phyloP scores from a whole-genome alignment of 176 grass and related monocot genomes.

The Panicum miliaceum region DNA sequence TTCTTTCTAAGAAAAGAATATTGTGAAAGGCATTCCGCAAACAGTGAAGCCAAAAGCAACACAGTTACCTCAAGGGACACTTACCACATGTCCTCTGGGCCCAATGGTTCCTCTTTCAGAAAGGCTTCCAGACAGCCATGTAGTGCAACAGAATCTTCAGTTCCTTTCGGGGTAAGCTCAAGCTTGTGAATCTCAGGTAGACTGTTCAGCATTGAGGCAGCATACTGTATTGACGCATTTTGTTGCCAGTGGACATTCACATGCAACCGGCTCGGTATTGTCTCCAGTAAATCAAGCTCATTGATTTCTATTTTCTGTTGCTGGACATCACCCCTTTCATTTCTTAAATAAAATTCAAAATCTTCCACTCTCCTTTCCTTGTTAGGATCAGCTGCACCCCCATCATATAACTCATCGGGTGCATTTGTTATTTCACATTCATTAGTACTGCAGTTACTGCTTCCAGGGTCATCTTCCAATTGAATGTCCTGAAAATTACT shows the following conservation, averaged over 20 bases:
- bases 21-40: conserved; percentile 14
- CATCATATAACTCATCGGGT: conserved; percentile 18
- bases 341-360: conserved; percentile 76
- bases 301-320: conserved; percentile 68
- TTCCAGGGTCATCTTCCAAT: conserved; percentile 42
- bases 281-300: conserved; percentile 43
- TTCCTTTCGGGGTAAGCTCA: conserved; percentile 64
- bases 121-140: conserved; percentile 89
- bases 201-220: conserved; percentile 52
- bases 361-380: conserved; percentile 4
- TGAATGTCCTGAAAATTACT: conserved; percentile 22
- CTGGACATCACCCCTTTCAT: conserved; percentile 58
- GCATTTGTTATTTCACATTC: conserved; percentile 33
- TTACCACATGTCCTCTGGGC: conserved; percentile 93
- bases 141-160: conserved; percentile 69
- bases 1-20: conserved; percentile 23
- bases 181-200: conserved; percentile 81
- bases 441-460: conserved; percentile 27
- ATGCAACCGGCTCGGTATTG: conserved; percentile 55
- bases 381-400: conserved; percentile 31
- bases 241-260: conserved; percentile 69
- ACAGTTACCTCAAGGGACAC: conserved; percentile 42
- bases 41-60: conserved; percentile 50
- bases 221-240: conserved; percentile 40
- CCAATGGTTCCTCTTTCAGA: conserved; percentile 85